Conservation (phyloP, 208 protist genomes). For the Trypanosoma rangeli region DNA sequence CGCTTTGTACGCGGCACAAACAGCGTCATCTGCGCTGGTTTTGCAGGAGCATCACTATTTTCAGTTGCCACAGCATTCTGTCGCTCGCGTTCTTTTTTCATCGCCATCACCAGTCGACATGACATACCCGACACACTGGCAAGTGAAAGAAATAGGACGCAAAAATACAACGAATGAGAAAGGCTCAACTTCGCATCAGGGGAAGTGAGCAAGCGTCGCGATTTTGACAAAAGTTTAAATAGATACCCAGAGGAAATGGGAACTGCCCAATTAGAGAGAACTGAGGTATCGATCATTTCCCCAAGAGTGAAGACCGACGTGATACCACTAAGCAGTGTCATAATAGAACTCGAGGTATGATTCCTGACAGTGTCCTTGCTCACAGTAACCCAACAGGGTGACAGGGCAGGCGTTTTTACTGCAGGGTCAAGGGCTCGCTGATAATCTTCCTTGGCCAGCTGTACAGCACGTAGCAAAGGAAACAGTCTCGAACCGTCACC, state of each 20-base stretch:
- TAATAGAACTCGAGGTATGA: slow-evolving; percentile 32
- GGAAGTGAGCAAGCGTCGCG: background rate
- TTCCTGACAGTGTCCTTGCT: slow-evolving; percentile 33
- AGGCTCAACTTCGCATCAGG: slow-evolving; percentile 16
- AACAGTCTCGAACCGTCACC: slow-evolving; percentile 9
- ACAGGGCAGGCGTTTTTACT: slow-evolving; percentile 11
- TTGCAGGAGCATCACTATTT: slow-evolving; percentile 7
- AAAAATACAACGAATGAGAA: slow-evolving; percentile 31
- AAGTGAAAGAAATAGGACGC: slow-evolving; percentile 38
- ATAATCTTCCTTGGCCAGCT: slow-evolving; percentile 15
- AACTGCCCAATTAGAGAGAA: slow-evolving; percentile 28
- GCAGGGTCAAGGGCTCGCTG: slow-evolving; percentile 15
- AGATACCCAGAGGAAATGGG: slow-evolving; percentile 22
- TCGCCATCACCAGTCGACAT: slow-evolving; percentile 46
- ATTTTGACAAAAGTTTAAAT: slow-evolving; percentile 11
- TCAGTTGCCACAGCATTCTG: slow-evolving; percentile 4
- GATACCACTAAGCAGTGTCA: slow-evolving; percentile 23
- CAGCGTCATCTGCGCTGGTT: slow-evolving; percentile 27
- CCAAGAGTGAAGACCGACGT: slow-evolving; percentile 25
- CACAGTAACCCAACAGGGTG: slow-evolving; percentile 39
- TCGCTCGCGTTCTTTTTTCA: slow-evolving; percentile 18
- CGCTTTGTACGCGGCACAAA: slow-evolving; percentile 29
- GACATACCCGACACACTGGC: slow-evolving; percentile 44
- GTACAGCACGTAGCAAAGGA: slow-evolving; percentile 44
- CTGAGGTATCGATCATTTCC: background rate